Conservation (phyloP, 2,329 filamentous ascomycete species). For the Arthrobotrys entomopaga region DNA sequence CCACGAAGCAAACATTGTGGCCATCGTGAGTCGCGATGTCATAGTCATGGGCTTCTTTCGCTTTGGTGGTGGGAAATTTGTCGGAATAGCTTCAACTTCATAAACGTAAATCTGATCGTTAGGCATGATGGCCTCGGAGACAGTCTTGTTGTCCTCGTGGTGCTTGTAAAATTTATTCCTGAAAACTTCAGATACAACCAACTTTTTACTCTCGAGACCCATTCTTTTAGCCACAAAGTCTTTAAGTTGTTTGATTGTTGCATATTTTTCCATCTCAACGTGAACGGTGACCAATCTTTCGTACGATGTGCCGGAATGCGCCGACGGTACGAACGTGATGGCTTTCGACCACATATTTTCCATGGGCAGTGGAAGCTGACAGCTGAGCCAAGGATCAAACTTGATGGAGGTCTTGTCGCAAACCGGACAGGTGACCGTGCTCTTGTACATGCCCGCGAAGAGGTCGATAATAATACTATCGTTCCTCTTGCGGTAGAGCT, state of each 20-base stretch:
- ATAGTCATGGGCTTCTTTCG: slow-evolving; percentile 62
- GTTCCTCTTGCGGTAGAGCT: slow-evolving; percentile 89
- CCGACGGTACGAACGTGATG: slow-evolving; percentile 80
- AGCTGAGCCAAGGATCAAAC: slow-evolving; percentile 95
- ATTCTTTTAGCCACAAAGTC: slow-evolving; percentile 75
- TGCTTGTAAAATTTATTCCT: slow-evolving; percentile 86
- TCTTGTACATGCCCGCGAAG: slow-evolving; percentile 98
- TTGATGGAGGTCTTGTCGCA: slow-evolving; percentile 98
- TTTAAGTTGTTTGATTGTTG: slow-evolving; percentile 75
- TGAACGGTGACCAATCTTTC: slow-evolving; percentile 69
- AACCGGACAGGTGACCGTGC: slow-evolving; percentile 87
- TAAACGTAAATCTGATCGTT: slow-evolving; percentile 75
- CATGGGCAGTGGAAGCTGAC: slow-evolving; percentile 89
- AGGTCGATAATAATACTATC: slow-evolving; percentile 95
- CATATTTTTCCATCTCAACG: slow-evolving; percentile 82
- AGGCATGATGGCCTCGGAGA: slow-evolving; percentile 76
- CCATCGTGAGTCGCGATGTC: slow-evolving; percentile 59
- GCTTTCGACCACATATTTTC: slow-evolving; percentile 81
- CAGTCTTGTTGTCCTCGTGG: slow-evolving; percentile 75
- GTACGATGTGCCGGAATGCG: slow-evolving; percentile 68
- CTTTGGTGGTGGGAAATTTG: slow-evolving; percentile 75
- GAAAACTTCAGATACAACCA: slow-evolving; percentile 87
- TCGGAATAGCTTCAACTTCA: slow-evolving; percentile 81
- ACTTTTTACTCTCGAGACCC: slow-evolving; percentile 72
- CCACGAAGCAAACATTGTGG: slow-evolving; percentile 55